Base-by-base conservation (phyloP, 1,284 basidiomycete genomes). In the Hemileia vastatrix region DNA sequence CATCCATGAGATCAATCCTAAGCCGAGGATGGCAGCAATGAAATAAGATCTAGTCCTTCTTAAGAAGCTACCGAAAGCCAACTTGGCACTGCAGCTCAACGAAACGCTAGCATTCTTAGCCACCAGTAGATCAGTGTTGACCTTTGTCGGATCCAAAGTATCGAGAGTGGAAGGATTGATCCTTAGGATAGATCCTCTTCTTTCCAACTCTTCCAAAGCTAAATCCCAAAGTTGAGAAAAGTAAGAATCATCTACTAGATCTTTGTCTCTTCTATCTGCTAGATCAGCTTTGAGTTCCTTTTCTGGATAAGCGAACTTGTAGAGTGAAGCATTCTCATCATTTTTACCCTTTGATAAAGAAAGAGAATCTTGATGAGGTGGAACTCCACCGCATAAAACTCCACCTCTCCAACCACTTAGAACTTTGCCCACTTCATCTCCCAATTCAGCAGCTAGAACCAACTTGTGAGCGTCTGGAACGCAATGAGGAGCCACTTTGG, bases 111-210 rank as follows among this genome's bases (percentile, higher is more conserved):
- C 32, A 49, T 43, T 55, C 43, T 31, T 85, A 83, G 32, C 84
- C 83, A 71, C 82, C 82, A 67, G 90, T 84, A 6, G 90, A 87
- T 64, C 90, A 79, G 78, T 86, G 93, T 45, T 87, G 86, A 72
- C 84, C 83, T 49, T n/a, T n/a, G n/a, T n/a, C n/a, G n/a, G n/a
- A n/a, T n/a, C n/a, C n/a, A n/a, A n/a, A n/a, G n/a, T n/a, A n/a
- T n/a, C n/a, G n/a, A n/a, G n/a, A n/a, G n/a, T n/a, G n/a, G n/a
- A n/a, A n/a, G n/a, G n/a, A n/a, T 81, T 83, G 66, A 85, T 80
- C n/a, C n/a, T n/a, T 66, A 88, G 78, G n/a, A 92, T 81, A 49
- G 86, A 86, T 60, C 86, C 87, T 81, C 87, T 90, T 70, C 85
- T 81, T 43, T 84, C 80, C 57, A 95, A 78, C 71, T 95, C 86